A percentile compares a stretch with the other conserved stretches of the same genome.
Conservation (phyloP, 2,329 filamentous ascomycete genomes). For the Botrytis pseudocinerea region DNA sequence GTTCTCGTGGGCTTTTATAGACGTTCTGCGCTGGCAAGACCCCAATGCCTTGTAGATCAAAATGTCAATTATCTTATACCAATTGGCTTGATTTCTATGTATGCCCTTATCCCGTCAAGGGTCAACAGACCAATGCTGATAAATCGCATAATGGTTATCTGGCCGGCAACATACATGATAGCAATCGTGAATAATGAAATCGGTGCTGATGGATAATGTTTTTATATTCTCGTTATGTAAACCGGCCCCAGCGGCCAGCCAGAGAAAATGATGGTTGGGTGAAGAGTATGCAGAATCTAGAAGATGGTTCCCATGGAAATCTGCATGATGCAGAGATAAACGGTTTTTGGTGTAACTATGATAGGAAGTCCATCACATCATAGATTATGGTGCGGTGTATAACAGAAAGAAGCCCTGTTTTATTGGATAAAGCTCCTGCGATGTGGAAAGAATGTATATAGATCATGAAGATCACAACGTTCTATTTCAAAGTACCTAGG, state of each 20-base stretch:
- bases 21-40: background rate
- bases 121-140: constrained; percentile 1
- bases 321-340: constrained; percentile 19
- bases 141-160: constrained; percentile 9
- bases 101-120: constrained; percentile 16
- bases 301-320: background rate
- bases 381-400: background rate
- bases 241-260: background rate
- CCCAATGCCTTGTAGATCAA: constrained; percentile 15
- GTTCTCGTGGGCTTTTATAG: constrained; percentile 8
- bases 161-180: constrained; percentile 6
- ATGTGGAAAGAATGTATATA: background rate
- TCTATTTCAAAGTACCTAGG: background rate
- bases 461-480: constrained; percentile 10
- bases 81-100: background rate
- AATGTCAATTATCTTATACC: background rate
- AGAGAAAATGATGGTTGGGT: constrained; percentile 8
- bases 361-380: constrained; percentile 10
- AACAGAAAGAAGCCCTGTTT: background rate
- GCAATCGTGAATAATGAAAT: constrained; percentile 19
- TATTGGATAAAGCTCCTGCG: background rate
- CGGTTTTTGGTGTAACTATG: constrained; percentile 9
- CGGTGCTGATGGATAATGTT: background rate
- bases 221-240: constrained; percentile 17
- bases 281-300: background rate